Base-by-base conservation (phyloP, 805 yeast genomes). In the Lachancea quebecensis region DNA sequence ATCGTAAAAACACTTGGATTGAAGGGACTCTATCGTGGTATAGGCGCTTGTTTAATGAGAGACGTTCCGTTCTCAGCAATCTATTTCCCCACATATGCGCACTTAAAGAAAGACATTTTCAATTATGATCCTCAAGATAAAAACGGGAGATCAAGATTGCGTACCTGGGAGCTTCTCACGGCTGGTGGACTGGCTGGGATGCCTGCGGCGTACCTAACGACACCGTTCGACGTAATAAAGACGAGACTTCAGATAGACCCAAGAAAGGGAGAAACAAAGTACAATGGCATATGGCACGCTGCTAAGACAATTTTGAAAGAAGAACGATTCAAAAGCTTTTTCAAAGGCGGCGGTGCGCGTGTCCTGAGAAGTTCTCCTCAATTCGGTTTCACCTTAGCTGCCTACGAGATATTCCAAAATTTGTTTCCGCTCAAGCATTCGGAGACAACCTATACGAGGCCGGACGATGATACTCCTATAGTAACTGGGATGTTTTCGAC, bases 1-100 rank as follows among this genome's bases (percentile, higher is more conserved):
- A 84, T 91, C 53, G 81, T 91, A 12, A 78, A 75, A 52, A 82
- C 81, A 54, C 73, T 91, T 49, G 98, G 98, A 38, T 54, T 91
- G 18, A 70, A 71, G 39, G 99, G 99, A 14, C 73, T 91, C 50
- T 91, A 91, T 67, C 88, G 81, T 67, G 99, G 99, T 57, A 91
- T 90, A 0, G 55, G 78, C 25, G 98, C 98, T 8, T 91, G 99
- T 69, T 65, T 93, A 56, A 69, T 88, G 63, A 81, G 99, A 67
- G 99, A 91, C 67, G 95, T 91, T 33, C 98, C 98, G 38, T 91
- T 91, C 67, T 83, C 95, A 33, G 96, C 98, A 33, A 91, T 91
- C 52, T 91, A 91, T 70, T 91, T 91, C 81, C 98, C 99, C 44
- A 80, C 97, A 5, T 91, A 91, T 68, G 95, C 96, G 34, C 95